Conservation (phyloP, 805 yeast genomes). For the Jamesozyma lodderae region DNA sequence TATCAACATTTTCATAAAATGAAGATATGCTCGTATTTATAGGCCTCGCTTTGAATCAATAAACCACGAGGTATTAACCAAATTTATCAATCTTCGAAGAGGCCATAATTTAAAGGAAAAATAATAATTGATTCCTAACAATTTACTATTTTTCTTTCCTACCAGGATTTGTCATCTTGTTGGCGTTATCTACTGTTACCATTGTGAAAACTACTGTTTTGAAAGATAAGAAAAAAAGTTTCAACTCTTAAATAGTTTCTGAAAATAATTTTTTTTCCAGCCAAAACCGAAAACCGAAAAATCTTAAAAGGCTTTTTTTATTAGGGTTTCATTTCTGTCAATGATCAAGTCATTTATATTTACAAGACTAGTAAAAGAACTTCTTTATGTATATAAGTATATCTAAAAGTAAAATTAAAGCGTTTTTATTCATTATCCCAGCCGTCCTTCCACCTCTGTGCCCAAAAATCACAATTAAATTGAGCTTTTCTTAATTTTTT, state of each 20-base stretch:
- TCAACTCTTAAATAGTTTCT: background rate
- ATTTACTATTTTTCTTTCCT: background rate
- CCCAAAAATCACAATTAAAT: slow-evolving; percentile 88
- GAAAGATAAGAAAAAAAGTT: background rate
- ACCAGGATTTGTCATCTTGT: too few species aligned
- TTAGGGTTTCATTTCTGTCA: background rate
- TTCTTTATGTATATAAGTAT: too few species aligned
- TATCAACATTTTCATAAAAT: slow-evolving; percentile 6
- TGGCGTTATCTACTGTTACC: too few species aligned
- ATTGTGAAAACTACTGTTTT: background rate
- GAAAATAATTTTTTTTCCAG: too few species aligned
- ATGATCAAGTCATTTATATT: background rate
- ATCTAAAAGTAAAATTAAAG: too few species aligned
- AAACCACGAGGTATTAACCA: slow-evolving; percentile 30
- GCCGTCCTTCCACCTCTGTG: slow-evolving; percentile 89
- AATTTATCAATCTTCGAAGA: slow-evolving; percentile 40
- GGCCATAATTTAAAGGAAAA: slow-evolving; percentile 22
- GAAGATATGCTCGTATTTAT: slow-evolving; percentile 18
- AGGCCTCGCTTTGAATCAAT: slow-evolving; percentile 42
- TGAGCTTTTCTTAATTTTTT: slow-evolving; percentile 72
- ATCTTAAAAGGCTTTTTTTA: background rate
- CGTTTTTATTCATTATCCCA: slow-evolving; percentile 43
- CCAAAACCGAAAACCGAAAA: too few species aligned
- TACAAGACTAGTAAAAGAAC: too few species aligned
- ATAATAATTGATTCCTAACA: background rate